Evolutionary conservation across 2,329 filamentous ascomycete species (phyloP).

Genomic region (Aotearoamyces nothofagi): DNA sequence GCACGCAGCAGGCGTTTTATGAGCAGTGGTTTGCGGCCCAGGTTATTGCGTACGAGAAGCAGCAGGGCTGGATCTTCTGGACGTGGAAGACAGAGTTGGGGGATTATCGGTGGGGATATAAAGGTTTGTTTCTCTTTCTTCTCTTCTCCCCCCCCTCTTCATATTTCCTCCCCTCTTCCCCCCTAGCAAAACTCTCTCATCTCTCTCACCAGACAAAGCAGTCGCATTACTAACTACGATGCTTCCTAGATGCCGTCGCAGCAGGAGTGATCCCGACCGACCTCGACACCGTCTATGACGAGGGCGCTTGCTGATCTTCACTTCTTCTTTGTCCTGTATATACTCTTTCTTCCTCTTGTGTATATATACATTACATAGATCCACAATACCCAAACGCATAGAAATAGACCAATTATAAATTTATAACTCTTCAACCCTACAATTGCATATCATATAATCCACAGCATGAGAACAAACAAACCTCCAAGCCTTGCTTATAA

Average conservation of each 20-base stretch:
- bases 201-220: neutral
- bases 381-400: too few relatives aligned
- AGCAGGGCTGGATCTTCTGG: constrained; percentile 43
- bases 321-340: too few relatives aligned
- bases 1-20: constrained; percentile 32
- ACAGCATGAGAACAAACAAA: too few relatives aligned
- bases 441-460: too few relatives aligned
- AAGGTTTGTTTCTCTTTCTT: constrained; percentile 15
- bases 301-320: constrained; percentile 4
- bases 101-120: constrained; percentile 35
- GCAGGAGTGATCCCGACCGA: constrained; percentile 13
- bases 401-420: too few relatives aligned
- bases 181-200: too few relatives aligned
- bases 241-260: constrained; percentile 11
- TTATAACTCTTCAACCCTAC: too few relatives aligned
- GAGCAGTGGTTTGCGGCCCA: constrained; percentile 40
- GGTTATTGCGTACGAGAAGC: constrained; percentile 35
- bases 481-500: too few relatives aligned
- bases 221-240: neutral
- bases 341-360: too few relatives aligned
- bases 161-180: too few relatives aligned
- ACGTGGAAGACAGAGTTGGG: constrained; percentile 37
- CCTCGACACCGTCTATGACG: constrained; percentile 1
- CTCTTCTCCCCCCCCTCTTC: too few relatives aligned
- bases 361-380: too few relatives aligned